These are phyloP conservation scores for Phytophthora pseudosyringae DNA, from an alignment of 352 stramenopile species.

Conservation along the genomic window DNA sequence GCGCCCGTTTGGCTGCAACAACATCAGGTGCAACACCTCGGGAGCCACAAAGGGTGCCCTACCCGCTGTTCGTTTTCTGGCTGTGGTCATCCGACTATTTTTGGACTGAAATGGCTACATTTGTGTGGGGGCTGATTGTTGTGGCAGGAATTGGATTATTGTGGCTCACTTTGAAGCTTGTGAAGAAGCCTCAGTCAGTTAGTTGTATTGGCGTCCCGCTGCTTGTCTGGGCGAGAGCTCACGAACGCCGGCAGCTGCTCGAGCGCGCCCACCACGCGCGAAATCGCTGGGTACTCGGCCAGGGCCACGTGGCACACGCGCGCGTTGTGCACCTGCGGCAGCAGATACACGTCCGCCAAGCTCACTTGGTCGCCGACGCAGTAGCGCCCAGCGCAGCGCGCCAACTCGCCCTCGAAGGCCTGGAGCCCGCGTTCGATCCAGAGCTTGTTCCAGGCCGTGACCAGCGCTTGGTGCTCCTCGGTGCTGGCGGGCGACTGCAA, in stretches of 20 bases:
- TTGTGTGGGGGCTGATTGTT: no score
- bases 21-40: conserved; percentile 13
- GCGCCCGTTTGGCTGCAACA: background rate
- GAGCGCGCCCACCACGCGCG: conserved; percentile 71
- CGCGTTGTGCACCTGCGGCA: conserved; percentile 93
- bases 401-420: conserved; percentile 72
- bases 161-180: conserved; percentile 4
- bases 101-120: conserved; percentile 28
- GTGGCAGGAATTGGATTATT: background rate
- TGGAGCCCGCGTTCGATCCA: conserved; percentile 84
- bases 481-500: conserved; percentile 47
- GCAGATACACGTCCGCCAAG: conserved; percentile 89
- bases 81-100: conserved; percentile 23
- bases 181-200: no score
- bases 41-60: conserved; percentile 26
- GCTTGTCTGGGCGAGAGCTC: conserved; percentile 64
- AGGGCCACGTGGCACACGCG: conserved; percentile 85
- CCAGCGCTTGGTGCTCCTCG: conserved; percentile 36
- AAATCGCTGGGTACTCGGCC: conserved; percentile 79
- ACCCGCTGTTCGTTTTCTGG: conserved; percentile 15
- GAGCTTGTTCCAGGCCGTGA: conserved; percentile 56
- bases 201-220: conserved; percentile 51
- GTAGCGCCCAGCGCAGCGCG: conserved; percentile 55
- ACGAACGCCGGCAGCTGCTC: conserved; percentile 83
- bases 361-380: conserved; percentile 82